These are phyloP conservation scores for Xylaria sp. DNA, from an alignment of 2,329 filamentous ascomycete species.

Conservation along the genomic window DNA sequence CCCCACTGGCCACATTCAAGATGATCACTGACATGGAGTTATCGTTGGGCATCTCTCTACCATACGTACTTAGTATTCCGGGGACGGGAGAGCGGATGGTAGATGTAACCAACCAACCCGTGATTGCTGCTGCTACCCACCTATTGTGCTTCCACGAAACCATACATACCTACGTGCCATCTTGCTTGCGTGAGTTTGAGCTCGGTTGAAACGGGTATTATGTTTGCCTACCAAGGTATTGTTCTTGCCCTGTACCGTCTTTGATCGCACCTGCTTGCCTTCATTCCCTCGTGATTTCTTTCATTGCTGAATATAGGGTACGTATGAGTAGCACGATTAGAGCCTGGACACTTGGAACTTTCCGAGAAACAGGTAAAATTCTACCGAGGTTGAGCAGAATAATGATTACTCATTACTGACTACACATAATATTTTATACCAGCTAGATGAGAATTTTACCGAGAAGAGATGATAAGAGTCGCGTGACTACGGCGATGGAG, in stretches of 20 bases:
- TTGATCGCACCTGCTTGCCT: no score
- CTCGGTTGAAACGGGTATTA: constrained; percentile 21
- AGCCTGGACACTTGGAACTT: background rate
- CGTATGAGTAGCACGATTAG: background rate
- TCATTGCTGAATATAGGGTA: no score
- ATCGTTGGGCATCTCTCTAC: constrained; percentile 7
- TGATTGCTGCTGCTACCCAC: constrained; percentile 16
- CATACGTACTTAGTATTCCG: background rate
- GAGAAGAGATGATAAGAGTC: background rate
- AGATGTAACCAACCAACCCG: background rate
- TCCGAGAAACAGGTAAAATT: background rate
- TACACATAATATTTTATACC: background rate
- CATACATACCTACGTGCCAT: background rate
- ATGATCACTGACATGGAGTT: background rate
- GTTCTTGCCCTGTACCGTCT: background rate
- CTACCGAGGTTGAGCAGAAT: background rate
- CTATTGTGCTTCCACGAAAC: background rate
- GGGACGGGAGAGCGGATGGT: background rate
- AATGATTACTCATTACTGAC: background rate
- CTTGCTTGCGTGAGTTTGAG: background rate
- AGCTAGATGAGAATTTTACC: no score
- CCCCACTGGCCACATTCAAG: background rate
- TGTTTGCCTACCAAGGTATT: constrained; percentile 1
- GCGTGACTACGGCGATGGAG: background rate
- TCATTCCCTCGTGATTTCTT: background rate